Evolutionary conservation across 2,329 filamentous ascomycete genomes (phyloP), one percentile per base, ranked within the genome.

Genomic region (Microdochium bolleyi): DNA sequence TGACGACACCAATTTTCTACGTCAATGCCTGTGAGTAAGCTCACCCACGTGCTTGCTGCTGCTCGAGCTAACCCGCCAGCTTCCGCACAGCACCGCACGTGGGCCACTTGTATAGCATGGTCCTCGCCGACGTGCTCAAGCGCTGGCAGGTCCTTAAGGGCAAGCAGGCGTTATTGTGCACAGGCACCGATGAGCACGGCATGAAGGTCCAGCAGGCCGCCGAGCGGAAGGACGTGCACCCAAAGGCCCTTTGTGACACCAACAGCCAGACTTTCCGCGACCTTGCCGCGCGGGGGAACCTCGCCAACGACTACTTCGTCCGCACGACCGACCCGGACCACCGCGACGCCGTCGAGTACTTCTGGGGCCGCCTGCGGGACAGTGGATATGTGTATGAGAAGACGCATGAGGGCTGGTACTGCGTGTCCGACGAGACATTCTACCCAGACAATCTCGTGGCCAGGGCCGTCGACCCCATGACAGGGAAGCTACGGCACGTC

Each of bases 1-100:
- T 96, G 63, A 97, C 94, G 4, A 95, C 91, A 9, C 94, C 94
- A 2, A 99, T 99, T 54, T 99, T 97, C 75, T 99, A 99, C 70
- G 94, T 99, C 73, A 99, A 99, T 80, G 89, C 92, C 52, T 84
- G 89, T 92, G 73, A 60, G 74, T 59, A 54, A 24, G 4, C 14
- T 21, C 21, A 22, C 8, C 27, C 48, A 14, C 27, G 27, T 30
- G 13, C 3, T 21, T 7, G 41, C 14, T 8, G 34, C 11, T 16
- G n/a, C 41, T 46, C 7, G 27, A 27, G 52, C 60, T 64, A 56
- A 66, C 54, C 55, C 46, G 54, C 21, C 32, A 27, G 14, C 24
- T 51, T 46, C 30, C 32, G 44, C 9, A 30, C 60, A 92, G 91
- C 89, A 48, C 94, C 94, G 50, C 94, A 99, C 73, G 83, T 97